Conservation (phyloP, 2,329 filamentous ascomycete genomes). For the Monosporascus cannonballus region DNA sequence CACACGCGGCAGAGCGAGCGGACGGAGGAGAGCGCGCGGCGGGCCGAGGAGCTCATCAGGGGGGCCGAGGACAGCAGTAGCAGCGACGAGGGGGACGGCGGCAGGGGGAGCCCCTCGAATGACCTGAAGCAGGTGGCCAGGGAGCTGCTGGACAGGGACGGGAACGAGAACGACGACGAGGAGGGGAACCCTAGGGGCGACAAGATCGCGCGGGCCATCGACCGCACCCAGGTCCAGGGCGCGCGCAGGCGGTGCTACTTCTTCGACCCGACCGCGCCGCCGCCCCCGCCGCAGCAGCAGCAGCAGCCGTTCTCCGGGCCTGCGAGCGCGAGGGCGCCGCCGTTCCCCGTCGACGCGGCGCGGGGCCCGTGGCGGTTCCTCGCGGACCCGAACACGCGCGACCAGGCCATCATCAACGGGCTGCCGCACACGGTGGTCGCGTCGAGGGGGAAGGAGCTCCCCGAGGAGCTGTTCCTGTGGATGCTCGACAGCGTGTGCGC, state of each 20-base stretch:
- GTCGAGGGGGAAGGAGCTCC: constrained; percentile 36
- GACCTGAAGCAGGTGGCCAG: constrained; percentile 38
- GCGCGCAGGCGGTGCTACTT: constrained; percentile 42
- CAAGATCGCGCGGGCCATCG: constrained; percentile 38
- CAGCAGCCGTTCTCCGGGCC: no score
- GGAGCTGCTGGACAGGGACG: constrained; percentile 27
- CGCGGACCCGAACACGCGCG: constrained; percentile 41
- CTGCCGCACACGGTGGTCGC: constrained; percentile 49
- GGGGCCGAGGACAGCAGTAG: constrained; percentile 9
- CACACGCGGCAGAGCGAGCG: constrained; percentile 55
- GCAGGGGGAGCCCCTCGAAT: constrained; percentile 21
- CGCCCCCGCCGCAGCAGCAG: constrained; percentile 18
- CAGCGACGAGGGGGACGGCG: constrained; percentile 13
- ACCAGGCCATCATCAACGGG: constrained; percentile 57
- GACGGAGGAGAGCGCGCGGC: constrained; percentile 48
- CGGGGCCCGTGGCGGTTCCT: constrained; percentile 43
- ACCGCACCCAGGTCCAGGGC: constrained; percentile 38
- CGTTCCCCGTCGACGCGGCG: constrained; percentile 32
- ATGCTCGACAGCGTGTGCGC: constrained; percentile 52
- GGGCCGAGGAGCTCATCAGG: constrained; percentile 30
- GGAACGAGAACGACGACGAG: not conserved
- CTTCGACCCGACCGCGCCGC: constrained; percentile 33
- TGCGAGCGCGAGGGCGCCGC: constrained; percentile 8
- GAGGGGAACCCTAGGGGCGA: constrained; percentile 22
- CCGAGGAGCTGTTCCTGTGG: constrained; percentile 63